Evolutionary conservation across 768 basidiomycete species (phyloP).

Genomic region (Paxillus rubicundulus): DNA sequence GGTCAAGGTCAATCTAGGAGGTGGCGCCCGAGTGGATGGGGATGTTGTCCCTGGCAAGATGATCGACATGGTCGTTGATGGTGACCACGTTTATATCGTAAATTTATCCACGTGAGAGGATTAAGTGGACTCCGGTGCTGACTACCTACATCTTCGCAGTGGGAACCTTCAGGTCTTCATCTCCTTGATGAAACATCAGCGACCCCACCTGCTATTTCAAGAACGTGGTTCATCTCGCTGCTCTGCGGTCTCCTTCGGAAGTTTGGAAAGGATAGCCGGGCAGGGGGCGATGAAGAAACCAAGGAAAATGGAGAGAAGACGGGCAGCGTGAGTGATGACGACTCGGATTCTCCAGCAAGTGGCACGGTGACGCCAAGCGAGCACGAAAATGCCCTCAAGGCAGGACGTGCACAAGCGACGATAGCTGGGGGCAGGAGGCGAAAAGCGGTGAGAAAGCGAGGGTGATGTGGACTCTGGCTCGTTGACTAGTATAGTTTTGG

Average conservation of each 20-base stretch:
- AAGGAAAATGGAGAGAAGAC: slow-evolving; percentile 29
- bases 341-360: slow-evolving; percentile 45
- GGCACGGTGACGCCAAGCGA: slow-evolving; percentile 38
- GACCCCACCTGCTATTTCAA: slow-evolving; percentile 49
- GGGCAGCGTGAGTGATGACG: slow-evolving; percentile 40
- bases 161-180: slow-evolving; percentile 59
- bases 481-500: too few species aligned
- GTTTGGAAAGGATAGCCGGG: slow-evolving; percentile 9
- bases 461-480: slow-evolving; percentile 20
- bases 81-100: slow-evolving; percentile 71
- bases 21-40: slow-evolving; percentile 48
- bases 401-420: slow-evolving; percentile 37
- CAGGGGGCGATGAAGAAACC: slow-evolving; percentile 21
- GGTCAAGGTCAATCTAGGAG: slow-evolving; percentile 73
- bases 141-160: slow-evolving; percentile 37
- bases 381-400: slow-evolving; percentile 25
- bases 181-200: slow-evolving; percentile 60
- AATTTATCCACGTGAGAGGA: slow-evolving; percentile 31
- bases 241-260: slow-evolving; percentile 18
- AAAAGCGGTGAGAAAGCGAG: slow-evolving; percentile 50
- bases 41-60: slow-evolving; percentile 46
- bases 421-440: slow-evolving; percentile 67
- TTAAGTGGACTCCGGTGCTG: slow-evolving; percentile 1
- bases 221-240: slow-evolving; percentile 70
- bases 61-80: slow-evolving; percentile 83